A percentile compares a stretch with the other conserved stretches of the same genome.
These are phyloP conservation scores for Starmera quercuum DNA, from an alignment of 805 yeast genomes.

Conservation along the genomic window DNA sequence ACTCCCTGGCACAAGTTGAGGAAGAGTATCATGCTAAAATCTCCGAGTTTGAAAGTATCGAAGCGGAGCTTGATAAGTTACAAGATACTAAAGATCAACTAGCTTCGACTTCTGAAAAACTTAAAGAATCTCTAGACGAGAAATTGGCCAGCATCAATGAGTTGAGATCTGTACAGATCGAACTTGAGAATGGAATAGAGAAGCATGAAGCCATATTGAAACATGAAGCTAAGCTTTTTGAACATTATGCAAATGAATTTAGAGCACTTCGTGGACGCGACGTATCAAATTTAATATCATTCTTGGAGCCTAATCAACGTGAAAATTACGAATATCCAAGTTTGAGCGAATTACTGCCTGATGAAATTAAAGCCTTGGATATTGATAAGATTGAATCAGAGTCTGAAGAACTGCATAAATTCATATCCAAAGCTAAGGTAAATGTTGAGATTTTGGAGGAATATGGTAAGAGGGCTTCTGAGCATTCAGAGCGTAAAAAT, in stretches of 20 bases:
- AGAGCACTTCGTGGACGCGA: conserved; percentile 44
- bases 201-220: conserved; percentile 37
- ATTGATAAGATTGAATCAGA: conserved; percentile 40
- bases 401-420: conserved; percentile 46
- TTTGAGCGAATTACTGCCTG: conserved; percentile 38
- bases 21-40: conserved; percentile 19
- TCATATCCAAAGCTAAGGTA: conserved; percentile 47
- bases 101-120: conserved; percentile 31
- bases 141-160: conserved; percentile 41
- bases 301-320: conserved; percentile 22
- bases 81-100: conserved; percentile 28
- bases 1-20: conserved; percentile 28
- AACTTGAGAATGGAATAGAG: conserved; percentile 55
- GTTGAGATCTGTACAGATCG: conserved; percentile 59
- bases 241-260: conserved; percentile 29
- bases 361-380: conserved; percentile 43
- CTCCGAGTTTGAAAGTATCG: conserved; percentile 23
- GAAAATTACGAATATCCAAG: conserved; percentile 16
- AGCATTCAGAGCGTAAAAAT: conserved; percentile 51
- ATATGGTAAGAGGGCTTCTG: conserved; percentile 59
- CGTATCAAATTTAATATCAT: conserved; percentile 23
- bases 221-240: conserved; percentile 29
- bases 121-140: conserved; percentile 32
- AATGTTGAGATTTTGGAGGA: conserved; percentile 74
- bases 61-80: conserved; percentile 23